phyloP scores from a whole-genome alignment of 2,329 filamentous ascomycete genomes.

The Fusarium keratoplasticum region DNA sequence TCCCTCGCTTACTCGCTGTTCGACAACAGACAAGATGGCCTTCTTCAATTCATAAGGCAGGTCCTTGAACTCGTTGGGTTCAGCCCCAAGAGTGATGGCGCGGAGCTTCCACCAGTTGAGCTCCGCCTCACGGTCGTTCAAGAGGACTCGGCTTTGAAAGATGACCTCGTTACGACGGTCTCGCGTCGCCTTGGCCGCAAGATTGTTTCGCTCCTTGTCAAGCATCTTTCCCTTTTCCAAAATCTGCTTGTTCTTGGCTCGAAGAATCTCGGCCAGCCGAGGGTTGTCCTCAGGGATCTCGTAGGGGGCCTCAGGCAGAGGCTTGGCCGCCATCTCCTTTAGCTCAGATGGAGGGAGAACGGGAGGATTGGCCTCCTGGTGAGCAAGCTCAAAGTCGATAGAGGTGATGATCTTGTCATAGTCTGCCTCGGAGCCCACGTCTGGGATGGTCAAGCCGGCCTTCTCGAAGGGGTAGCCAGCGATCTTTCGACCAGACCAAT shows the following conservation, averaged over 20 bases:
- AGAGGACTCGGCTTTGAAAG: conserved; percentile 30
- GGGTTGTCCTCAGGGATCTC: conserved; percentile 26
- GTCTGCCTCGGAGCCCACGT: background rate
- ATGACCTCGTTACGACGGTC: conserved; percentile 46
- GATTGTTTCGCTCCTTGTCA: conserved; percentile 52
- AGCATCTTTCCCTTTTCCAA: conserved; percentile 42
- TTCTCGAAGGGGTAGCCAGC: background rate
- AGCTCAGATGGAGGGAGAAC: conserved; percentile 42
- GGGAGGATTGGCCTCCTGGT: conserved; percentile 41
- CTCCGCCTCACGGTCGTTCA: conserved; percentile 42
- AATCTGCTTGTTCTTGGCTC: conserved; percentile 17
- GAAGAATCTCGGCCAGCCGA: conserved; percentile 7
- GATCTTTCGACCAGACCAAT: background rate
- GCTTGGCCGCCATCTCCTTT: conserved; percentile 44
- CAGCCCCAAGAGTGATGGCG: conserved; percentile 41
- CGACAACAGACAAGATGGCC: conserved; percentile 35
- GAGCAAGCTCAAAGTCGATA: conserved; percentile 38
- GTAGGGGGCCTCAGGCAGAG: conserved; percentile 30
- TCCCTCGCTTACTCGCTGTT: background rate
- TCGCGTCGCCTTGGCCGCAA: conserved; percentile 52
- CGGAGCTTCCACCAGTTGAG: conserved; percentile 45
- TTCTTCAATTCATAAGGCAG: conserved; percentile 32
- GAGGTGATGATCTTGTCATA: conserved; percentile 16
- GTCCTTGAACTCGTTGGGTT: conserved; percentile 32
- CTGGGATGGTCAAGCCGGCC: conserved; percentile 38